Conservation (phyloP, 2,329 filamentous ascomycete species). For the Botryotinia narcissicola region DNA sequence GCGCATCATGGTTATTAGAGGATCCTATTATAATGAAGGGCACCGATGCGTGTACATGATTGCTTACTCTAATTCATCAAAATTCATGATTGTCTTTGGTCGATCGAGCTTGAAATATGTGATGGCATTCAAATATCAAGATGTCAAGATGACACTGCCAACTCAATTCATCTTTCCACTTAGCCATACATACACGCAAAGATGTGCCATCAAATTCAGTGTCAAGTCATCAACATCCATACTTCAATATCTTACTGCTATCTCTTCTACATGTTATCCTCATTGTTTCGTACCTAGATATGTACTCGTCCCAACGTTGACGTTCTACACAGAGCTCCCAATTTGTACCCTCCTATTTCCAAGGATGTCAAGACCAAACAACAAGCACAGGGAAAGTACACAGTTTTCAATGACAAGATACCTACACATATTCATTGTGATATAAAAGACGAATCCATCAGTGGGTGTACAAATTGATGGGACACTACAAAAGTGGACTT, state of each 20-base stretch:
- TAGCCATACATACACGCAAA: background rate
- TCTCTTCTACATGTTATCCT: background rate
- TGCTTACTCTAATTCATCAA: background rate
- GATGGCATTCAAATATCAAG: background rate
- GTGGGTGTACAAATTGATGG: no score
- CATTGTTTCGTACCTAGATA: background rate
- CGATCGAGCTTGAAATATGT: background rate
- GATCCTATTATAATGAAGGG: background rate
- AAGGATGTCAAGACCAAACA: background rate
- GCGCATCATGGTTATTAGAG: constrained; percentile 10
- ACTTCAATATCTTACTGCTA: background rate
- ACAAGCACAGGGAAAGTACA: background rate
- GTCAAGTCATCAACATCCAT: background rate
- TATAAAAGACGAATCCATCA: background rate
- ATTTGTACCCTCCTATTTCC: background rate
- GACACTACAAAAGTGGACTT: no score
- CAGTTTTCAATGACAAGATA: background rate
- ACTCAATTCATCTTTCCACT: background rate
- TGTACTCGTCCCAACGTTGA: background rate
- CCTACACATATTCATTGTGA: background rate
- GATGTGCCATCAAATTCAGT: background rate
- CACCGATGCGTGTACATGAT: constrained; percentile 4
- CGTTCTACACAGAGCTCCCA: background rate
- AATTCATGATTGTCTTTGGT: background rate
- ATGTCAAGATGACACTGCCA: background rate